phyloP scores from a whole-genome alignment of 345 rosid genomes.

The Ricinus communis region DNA sequence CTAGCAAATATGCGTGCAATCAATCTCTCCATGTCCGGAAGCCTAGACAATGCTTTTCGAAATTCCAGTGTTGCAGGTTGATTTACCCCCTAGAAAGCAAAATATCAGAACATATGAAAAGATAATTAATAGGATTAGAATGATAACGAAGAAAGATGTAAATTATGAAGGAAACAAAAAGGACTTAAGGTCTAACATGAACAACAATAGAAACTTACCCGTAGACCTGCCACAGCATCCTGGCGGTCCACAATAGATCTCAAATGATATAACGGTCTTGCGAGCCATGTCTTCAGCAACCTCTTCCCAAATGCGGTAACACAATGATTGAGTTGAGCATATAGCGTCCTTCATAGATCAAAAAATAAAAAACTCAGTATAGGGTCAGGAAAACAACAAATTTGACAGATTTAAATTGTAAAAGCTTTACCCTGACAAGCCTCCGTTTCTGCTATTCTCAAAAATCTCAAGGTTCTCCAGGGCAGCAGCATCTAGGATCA shows the following conservation, averaged over 20 bases:
- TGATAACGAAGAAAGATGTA: background rate
- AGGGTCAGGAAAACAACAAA: slow-evolving; percentile 11
- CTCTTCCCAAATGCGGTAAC: slow-evolving; percentile 94
- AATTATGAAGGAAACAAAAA: background rate
- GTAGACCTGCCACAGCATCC: slow-evolving; percentile 83
- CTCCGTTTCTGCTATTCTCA: slow-evolving; percentile 91
- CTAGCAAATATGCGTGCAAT: slow-evolving; percentile 74
- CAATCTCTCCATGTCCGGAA: slow-evolving; percentile 96
- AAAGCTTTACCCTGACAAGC: slow-evolving; percentile 64
- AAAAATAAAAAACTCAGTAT: slow-evolving; percentile 23
- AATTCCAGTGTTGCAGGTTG: slow-evolving; percentile 63
- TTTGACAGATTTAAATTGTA: slow-evolving; percentile 21
- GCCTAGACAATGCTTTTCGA: slow-evolving; percentile 65
- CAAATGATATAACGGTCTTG: slow-evolving; percentile 74
- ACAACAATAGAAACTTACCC: slow-evolving; percentile 43
- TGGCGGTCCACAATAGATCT: slow-evolving; percentile 82
- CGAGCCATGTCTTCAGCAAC: slow-evolving; percentile 87
- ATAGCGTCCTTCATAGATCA: slow-evolving; percentile 68
- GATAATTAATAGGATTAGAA: background rate
- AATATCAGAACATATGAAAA: background rate
- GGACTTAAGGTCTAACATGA: no score
- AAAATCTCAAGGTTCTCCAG: slow-evolving; percentile 95
- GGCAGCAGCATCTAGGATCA: slow-evolving; percentile 97
- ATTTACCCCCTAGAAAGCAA: slow-evolving; percentile 64
- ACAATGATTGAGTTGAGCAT: slow-evolving; percentile 85